These are phyloP conservation scores for Euptelea pleiosperma DNA, from an alignment of 164 flowering plant species.

Conservation along the genomic window DNA sequence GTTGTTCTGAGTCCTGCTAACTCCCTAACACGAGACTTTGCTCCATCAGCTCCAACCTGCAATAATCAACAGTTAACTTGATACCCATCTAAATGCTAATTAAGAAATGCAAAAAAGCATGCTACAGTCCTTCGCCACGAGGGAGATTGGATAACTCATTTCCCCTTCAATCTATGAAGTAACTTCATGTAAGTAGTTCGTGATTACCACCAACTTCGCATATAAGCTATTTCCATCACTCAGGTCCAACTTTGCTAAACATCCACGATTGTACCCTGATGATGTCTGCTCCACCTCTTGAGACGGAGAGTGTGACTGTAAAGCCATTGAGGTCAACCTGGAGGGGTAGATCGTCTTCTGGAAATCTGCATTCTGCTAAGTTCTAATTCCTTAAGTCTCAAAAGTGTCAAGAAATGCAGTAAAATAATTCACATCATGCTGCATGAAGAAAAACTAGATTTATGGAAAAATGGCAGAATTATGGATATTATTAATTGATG, in stretches of 20 bases:
- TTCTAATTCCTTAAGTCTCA: neutral
- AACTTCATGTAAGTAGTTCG: neutral
- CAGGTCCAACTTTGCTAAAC: slow-evolving; percentile 63
- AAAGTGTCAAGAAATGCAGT: neutral
- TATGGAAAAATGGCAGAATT: neutral
- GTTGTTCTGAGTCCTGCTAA: slow-evolving; percentile 77
- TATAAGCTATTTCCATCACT: slow-evolving; percentile 65
- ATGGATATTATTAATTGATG: no score
- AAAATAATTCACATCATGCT: neutral
- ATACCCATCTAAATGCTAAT: neutral
- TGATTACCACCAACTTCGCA: slow-evolving; percentile 86
- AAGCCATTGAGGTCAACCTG: slow-evolving; percentile 61
- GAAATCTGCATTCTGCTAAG: slow-evolving; percentile 48
- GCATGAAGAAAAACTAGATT: neutral
- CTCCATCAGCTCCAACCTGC: slow-evolving; percentile 98
- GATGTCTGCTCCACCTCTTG: slow-evolving; percentile 18
- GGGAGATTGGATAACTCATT: neutral
- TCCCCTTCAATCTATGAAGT: neutral
- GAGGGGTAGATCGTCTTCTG: slow-evolving; percentile 59
- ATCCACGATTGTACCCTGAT: slow-evolving; percentile 25
- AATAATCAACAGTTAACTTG: slow-evolving; percentile 6
- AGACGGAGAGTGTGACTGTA: slow-evolving; percentile 34
- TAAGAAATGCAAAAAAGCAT: neutral
- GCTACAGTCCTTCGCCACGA: neutral
- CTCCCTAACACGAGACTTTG: slow-evolving; percentile 84